phyloP scores from a whole-genome alignment of 768 basidiomycete species.

The Kwoniella botswanensis region DNA sequence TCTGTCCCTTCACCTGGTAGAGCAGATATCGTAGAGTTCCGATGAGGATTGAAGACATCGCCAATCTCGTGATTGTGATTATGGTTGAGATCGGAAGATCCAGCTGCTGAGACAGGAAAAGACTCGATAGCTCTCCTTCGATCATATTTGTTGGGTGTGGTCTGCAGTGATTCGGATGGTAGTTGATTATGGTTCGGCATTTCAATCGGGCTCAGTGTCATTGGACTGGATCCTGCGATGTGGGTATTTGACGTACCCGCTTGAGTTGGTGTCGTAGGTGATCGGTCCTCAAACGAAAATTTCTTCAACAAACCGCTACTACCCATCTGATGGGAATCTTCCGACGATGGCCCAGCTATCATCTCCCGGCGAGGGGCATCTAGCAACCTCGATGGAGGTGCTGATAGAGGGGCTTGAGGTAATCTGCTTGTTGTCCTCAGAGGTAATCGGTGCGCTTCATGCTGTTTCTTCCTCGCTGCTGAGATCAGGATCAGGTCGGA shows the following conservation, averaged over 20 bases:
- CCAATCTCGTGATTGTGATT: not conserved
- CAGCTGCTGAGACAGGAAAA: conserved; percentile 15
- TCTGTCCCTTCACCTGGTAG: too few species aligned
- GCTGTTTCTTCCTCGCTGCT: conserved; percentile 30
- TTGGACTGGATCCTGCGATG: too few species aligned
- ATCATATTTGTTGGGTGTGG: too few species aligned
- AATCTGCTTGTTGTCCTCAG: not conserved
- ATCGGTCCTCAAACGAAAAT: conserved; percentile 19
- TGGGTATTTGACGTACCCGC: not conserved
- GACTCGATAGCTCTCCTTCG: not conserved
- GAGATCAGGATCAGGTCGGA: conserved; percentile 40
- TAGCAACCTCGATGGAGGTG: not conserved
- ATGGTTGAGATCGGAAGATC: not conserved
- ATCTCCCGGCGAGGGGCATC: not conserved
- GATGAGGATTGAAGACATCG: not conserved
- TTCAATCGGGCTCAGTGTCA: too few species aligned
- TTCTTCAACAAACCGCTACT: conserved; percentile 11
- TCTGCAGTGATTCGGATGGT: too few species aligned
- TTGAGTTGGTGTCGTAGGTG: not conserved
- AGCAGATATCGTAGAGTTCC: not conserved
- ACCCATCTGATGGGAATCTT: not conserved
- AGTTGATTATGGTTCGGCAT: too few species aligned
- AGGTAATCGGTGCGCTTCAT: not conserved
- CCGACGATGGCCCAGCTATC: not conserved
- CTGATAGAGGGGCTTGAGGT: conserved; percentile 12